These are phyloP conservation scores for Solanum sitiens DNA, from an alignment of 257 asterid species.

Conservation along the genomic window DNA sequence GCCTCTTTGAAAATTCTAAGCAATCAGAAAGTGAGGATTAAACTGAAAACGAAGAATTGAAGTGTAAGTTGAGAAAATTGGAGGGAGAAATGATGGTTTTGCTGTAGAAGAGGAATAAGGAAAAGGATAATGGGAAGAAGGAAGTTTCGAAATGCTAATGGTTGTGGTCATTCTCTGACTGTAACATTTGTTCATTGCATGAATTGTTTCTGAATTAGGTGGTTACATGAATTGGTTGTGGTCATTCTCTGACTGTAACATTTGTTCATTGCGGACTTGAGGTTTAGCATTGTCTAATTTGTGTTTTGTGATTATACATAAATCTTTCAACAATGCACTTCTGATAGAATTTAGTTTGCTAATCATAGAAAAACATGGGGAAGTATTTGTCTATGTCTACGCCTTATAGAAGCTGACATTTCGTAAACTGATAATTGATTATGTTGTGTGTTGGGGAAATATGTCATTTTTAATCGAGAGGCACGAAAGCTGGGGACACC, in stretches of 20 bases:
- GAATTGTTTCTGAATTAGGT: conserved; percentile 16
- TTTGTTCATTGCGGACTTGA: background rate
- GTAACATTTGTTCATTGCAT: too few relatives aligned
- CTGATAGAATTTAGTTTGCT: background rate
- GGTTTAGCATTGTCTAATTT: background rate
- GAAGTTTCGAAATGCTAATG: background rate
- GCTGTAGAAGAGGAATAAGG: conserved; percentile 8
- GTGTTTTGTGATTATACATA: background rate
- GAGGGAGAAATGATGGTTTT: conserved; percentile 33
- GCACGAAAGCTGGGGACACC: background rate
- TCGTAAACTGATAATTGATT: background rate
- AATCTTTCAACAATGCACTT: background rate
- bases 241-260: background rate
- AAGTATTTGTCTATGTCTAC: background rate
- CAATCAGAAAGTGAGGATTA: conserved; percentile 1
- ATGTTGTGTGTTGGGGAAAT: background rate
- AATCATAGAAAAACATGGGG: background rate
- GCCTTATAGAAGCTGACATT: background rate
- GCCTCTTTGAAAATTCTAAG: conserved; percentile 8
- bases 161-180: too few relatives aligned
- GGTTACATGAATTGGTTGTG: background rate
- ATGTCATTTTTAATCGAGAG: background rate
- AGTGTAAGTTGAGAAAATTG: conserved; percentile 28
- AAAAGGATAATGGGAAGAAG: background rate
- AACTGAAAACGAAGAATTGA: conserved; percentile 5